These are phyloP conservation scores for Pichia sp. DNA, from an alignment of 1,139 yeast genomes.

Conservation along the genomic window DNA sequence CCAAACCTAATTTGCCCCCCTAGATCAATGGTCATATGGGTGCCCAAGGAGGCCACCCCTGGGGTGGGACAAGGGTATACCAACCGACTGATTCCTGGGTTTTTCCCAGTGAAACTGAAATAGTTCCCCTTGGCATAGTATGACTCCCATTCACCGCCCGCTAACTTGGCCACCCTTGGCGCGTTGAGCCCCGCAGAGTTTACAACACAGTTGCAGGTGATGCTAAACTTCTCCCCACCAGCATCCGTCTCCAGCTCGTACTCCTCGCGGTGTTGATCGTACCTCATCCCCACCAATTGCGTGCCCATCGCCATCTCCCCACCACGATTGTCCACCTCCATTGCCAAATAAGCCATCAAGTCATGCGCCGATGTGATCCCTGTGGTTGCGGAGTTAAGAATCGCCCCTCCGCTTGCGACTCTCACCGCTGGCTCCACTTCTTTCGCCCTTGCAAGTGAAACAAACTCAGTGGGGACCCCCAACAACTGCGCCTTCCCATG, in stretches of 20 bases:
- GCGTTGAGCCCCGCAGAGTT: constrained; percentile 81
- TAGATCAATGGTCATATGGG: constrained; percentile 77
- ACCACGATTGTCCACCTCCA: constrained; percentile 46
- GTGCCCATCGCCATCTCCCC: constrained; percentile 58
- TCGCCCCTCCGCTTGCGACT: constrained; percentile 54
- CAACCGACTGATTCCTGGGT: constrained; percentile 39
- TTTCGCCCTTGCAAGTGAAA: constrained; percentile 40
- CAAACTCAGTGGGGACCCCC: constrained; percentile 54
- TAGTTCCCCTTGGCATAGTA: constrained; percentile 83
- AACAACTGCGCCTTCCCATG: constrained; percentile 41
- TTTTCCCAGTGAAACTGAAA: constrained; percentile 43
- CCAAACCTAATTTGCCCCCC: constrained; percentile 82
- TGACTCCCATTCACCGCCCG: constrained; percentile 29
- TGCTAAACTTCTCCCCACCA: constrained; percentile 33
- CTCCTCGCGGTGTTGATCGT: constrained; percentile 18
- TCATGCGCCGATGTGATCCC: constrained; percentile 85
- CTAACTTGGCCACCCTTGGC: constrained; percentile 56
- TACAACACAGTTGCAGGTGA: constrained; percentile 53
- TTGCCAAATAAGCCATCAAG: constrained; percentile 50
- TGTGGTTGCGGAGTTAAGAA: constrained; percentile 80
- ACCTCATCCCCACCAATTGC: constrained; percentile 41
- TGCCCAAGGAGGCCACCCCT: constrained; percentile 71
- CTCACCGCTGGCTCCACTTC: constrained; percentile 56
- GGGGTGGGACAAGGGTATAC: constrained; percentile 69
- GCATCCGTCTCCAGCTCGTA: constrained; percentile 29